These are phyloP conservation scores for Puccinia hordei DNA, from an alignment of 1,284 basidiomycete genomes.

Conservation along the genomic window DNA sequence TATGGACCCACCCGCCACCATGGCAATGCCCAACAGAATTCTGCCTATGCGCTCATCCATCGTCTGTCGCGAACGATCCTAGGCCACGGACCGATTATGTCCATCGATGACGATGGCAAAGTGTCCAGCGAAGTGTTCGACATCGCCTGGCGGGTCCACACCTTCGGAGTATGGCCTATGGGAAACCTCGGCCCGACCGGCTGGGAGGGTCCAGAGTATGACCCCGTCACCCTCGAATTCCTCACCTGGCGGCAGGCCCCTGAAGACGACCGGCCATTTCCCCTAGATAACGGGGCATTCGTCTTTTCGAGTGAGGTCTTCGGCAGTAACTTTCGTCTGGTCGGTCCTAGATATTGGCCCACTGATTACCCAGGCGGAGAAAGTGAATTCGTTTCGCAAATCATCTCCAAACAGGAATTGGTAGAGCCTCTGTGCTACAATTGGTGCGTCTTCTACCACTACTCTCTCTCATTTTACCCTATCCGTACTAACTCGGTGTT, in stretches of 20 bases:
- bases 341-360: slow-evolving; percentile 44
- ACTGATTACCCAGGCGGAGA: slow-evolving; percentile 46
- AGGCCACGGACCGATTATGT: slow-evolving; percentile 38
- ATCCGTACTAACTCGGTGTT: neutral
- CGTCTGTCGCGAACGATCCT: slow-evolving; percentile 19
- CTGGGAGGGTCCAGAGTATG: slow-evolving; percentile 50
- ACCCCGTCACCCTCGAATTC: slow-evolving; percentile 37
- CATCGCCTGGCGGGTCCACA: slow-evolving; percentile 43
- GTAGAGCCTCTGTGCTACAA: slow-evolving; percentile 45
- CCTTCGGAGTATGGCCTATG: slow-evolving; percentile 52
- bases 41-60: slow-evolving; percentile 47
- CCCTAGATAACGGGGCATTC: slow-evolving; percentile 44
- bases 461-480: too few relatives aligned
- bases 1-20: slow-evolving; percentile 30
- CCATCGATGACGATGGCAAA: slow-evolving; percentile 43
- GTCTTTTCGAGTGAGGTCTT: slow-evolving; percentile 35
- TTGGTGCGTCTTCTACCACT: slow-evolving; percentile 38
- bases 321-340: slow-evolving; percentile 25
- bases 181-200: slow-evolving; percentile 50
- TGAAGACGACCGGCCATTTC: slow-evolving; percentile 30
- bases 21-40: slow-evolving; percentile 46
- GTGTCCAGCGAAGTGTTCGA: slow-evolving; percentile 37
- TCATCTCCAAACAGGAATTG: slow-evolving; percentile 24
- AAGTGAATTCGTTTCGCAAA: slow-evolving; percentile 40
- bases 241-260: slow-evolving; percentile 22